phyloP scores from a whole-genome alignment of 257 asterid genomes.

The Ilex aquifolium region DNA sequence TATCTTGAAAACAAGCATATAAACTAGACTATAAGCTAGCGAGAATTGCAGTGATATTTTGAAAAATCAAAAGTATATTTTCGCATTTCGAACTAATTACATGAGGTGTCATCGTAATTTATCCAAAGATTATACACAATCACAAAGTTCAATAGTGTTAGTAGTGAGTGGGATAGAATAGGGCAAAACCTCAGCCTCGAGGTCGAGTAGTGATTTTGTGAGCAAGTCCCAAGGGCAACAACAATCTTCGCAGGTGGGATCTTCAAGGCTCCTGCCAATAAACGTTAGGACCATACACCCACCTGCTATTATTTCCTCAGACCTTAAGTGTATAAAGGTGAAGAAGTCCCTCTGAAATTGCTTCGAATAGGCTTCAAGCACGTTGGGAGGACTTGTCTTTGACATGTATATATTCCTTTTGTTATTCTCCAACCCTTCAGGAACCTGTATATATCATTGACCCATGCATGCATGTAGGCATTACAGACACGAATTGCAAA shows the following conservation, averaged over 20 bases:
- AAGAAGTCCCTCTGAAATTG: slow-evolving; percentile 29
- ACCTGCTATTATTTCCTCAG: slow-evolving; percentile 23
- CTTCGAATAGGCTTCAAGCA: slow-evolving; percentile 20
- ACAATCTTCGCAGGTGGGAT: slow-evolving; percentile 12
- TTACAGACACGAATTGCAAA: no score
- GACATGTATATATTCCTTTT: slow-evolving; percentile 22
- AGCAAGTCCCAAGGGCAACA: slow-evolving; percentile 4
- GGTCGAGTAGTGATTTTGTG: slow-evolving; percentile 18
- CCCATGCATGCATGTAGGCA: no score
- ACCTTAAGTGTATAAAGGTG: slow-evolving; percentile 19
- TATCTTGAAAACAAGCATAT: no score
- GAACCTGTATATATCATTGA: slow-evolving; percentile 13
- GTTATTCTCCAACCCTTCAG: slow-evolving; percentile 28
- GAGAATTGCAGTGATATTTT: no score
- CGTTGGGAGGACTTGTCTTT: slow-evolving; percentile 20
- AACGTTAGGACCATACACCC: slow-evolving; percentile 30
- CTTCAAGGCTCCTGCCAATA: slow-evolving; percentile 21
- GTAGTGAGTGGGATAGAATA: no score
- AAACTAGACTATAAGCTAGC: no score
- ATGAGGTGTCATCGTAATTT: no score
- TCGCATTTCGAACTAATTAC: no score
- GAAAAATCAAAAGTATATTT: no score
- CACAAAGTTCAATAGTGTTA: no score
- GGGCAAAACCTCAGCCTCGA: slow-evolving; percentile 17
- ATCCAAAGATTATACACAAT: no score